Evolutionary conservation across 108 stramenopile species (phyloP).

Genomic region (Fragilariopsis cylindrus): DNA sequence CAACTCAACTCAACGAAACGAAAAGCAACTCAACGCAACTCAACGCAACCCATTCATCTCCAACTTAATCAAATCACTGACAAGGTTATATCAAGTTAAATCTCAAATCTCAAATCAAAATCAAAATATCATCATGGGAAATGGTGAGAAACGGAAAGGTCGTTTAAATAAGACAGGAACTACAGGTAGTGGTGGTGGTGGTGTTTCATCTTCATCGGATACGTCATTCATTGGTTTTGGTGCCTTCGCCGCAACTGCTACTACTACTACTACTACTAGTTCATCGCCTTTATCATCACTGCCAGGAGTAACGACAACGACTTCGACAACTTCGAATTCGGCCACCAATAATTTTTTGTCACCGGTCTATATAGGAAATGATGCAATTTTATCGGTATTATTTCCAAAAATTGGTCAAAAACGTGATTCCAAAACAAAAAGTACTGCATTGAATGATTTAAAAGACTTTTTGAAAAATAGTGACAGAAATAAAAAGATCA

Average conservation of each 20-base stretch:
- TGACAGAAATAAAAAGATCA: constrained; percentile 19
- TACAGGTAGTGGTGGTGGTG: constrained; percentile 1
- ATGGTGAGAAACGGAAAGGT: constrained; percentile 45
- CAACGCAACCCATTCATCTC: no score
- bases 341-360: constrained; percentile 37
- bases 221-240: constrained; percentile 56
- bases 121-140: no score
- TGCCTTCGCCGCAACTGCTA: constrained; percentile 38
- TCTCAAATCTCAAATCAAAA: no score
- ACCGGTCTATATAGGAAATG: constrained; percentile 71
- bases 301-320: constrained; percentile 16
- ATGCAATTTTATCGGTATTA: constrained; percentile 38
- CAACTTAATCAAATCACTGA: no score
- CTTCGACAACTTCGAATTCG: constrained; percentile 34
- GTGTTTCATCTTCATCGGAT: constrained; percentile 7
- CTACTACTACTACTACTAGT: neutral
- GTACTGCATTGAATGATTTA: constrained; percentile 64
- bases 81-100: no score
- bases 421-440: constrained; percentile 70
- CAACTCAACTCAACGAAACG: no score
- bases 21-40: no score
- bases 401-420: constrained; percentile 80
- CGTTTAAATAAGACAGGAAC: constrained; percentile 50
- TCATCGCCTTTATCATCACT: neutral
- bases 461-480: constrained; percentile 18